phyloP scores from a whole-genome alignment of 331 rosid genomes.

The Stylosanthes scabra region DNA sequence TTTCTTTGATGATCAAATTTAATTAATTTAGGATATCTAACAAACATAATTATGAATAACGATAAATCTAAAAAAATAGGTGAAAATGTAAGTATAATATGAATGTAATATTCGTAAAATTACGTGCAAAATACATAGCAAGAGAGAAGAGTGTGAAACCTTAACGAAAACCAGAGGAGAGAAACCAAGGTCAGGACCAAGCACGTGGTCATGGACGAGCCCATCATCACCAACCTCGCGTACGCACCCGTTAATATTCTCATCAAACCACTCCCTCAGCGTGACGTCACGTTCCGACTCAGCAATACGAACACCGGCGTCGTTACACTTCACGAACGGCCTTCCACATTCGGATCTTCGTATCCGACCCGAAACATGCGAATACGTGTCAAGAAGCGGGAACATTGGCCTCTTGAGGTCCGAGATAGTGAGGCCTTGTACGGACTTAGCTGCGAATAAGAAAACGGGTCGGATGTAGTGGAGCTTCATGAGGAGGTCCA shows the following conservation, averaged over 20 bases:
- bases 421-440: conserved; percentile 41
- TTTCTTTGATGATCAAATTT: too few relatives aligned
- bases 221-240: conserved; percentile 3
- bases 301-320: conserved; percentile 69
- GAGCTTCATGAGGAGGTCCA: conserved; percentile 76
- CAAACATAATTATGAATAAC: too few relatives aligned
- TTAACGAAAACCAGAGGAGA: conserved; percentile 78
- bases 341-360: conserved; percentile 48
- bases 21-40: too few relatives aligned
- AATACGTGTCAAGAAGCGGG: conserved; percentile 49
- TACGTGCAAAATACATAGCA: too few relatives aligned
- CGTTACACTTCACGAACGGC: conserved; percentile 78
- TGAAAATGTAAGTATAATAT: too few relatives aligned
- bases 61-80: too few relatives aligned
- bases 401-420: conserved; percentile 78
- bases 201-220: conserved; percentile 54
- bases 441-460: conserved; percentile 56
- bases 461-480: conserved; percentile 72
- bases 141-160: conserved; percentile 4
- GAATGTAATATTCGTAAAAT: too few relatives aligned
- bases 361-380: conserved; percentile 67
- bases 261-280: conserved; percentile 54
- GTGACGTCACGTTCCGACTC: conserved; percentile 59
- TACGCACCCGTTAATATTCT: conserved; percentile 9
- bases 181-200: conserved; percentile 79